These are phyloP conservation scores for Amanita pseudoporphyria DNA, from an alignment of 768 basidiomycete species.

Conservation along the genomic window DNA sequence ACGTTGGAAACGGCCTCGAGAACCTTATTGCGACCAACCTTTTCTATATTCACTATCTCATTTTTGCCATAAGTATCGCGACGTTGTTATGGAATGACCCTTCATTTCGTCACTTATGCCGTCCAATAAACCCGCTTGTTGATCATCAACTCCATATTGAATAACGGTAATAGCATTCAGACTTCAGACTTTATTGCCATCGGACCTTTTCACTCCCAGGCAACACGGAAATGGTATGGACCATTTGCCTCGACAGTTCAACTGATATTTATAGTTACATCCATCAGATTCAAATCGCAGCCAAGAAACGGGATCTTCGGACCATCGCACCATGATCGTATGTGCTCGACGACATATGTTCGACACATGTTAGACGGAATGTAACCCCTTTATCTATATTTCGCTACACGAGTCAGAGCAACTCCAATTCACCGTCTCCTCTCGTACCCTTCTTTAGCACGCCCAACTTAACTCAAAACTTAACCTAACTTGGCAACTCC, in stretches of 20 bases:
- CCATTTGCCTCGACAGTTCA: neutral
- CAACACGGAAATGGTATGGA: neutral
- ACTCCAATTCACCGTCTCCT: neutral
- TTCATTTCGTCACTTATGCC: neutral
- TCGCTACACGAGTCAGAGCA: neutral
- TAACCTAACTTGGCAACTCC: neutral
- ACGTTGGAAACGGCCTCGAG: neutral
- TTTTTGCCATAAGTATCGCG: neutral
- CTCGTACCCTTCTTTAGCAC: neutral
- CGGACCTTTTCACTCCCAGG: neutral
- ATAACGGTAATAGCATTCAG: conserved; percentile 1
- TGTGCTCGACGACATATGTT: neutral
- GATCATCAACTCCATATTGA: conserved; percentile 1
- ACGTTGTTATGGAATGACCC: neutral
- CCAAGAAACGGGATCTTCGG: neutral
- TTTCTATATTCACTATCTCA: neutral
- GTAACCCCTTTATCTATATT: neutral
- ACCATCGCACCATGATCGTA: neutral
- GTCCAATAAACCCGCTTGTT: neutral
- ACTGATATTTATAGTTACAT: neutral
- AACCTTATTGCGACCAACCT: conserved; percentile 3
- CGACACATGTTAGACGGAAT: neutral
- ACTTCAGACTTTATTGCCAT: neutral
- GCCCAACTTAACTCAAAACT: neutral
- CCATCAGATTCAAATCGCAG: conserved; percentile 1